These are phyloP conservation scores for Annulohypoxylon truncatum DNA, from an alignment of 2,329 filamentous ascomycete species.

Conservation along the genomic window DNA sequence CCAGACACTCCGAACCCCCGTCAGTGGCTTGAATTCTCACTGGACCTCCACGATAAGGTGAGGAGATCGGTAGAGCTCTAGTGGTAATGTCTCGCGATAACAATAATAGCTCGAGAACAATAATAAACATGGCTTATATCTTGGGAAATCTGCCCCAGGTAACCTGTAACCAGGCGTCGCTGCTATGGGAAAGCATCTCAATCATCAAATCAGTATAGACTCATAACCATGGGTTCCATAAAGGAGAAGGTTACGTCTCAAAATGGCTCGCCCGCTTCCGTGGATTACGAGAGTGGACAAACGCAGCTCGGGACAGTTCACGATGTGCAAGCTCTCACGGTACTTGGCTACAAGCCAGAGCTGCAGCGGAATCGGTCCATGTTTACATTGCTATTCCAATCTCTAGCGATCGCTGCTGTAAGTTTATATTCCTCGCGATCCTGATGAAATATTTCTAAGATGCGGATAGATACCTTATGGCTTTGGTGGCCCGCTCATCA, in stretches of 20 bases:
- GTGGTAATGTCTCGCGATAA: slow-evolving; percentile 7
- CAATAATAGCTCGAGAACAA: background rate
- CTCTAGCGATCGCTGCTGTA: slow-evolving; percentile 67
- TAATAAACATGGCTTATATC: slow-evolving; percentile 10
- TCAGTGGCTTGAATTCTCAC: slow-evolving; percentile 10
- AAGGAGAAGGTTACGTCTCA: slow-evolving; percentile 23
- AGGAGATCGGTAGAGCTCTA: slow-evolving; percentile 2
- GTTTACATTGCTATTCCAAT: slow-evolving; percentile 70
- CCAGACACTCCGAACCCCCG: slow-evolving; percentile 32
- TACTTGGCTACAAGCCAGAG: slow-evolving; percentile 68
- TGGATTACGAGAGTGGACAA: slow-evolving; percentile 33
- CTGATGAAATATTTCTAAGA: background rate
- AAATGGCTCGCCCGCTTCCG: background rate
- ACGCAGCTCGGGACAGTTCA: slow-evolving; percentile 39
- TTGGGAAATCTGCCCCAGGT: background rate
- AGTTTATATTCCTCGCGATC: slow-evolving; percentile 12
- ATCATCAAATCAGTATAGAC: background rate
- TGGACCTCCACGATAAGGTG: slow-evolving; percentile 23
- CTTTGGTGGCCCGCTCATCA: slow-evolving; percentile 53
- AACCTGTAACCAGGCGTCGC: background rate
- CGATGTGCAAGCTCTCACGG: slow-evolving; percentile 50
- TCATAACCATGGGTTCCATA: slow-evolving; percentile 27
- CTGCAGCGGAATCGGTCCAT: slow-evolving; percentile 69
- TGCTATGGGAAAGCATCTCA: background rate
- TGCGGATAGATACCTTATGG: slow-evolving; percentile 63